These are phyloP conservation scores for Phytophthora fragariae DNA, from an alignment of 352 stramenopile species.

Conservation along the genomic window DNA sequence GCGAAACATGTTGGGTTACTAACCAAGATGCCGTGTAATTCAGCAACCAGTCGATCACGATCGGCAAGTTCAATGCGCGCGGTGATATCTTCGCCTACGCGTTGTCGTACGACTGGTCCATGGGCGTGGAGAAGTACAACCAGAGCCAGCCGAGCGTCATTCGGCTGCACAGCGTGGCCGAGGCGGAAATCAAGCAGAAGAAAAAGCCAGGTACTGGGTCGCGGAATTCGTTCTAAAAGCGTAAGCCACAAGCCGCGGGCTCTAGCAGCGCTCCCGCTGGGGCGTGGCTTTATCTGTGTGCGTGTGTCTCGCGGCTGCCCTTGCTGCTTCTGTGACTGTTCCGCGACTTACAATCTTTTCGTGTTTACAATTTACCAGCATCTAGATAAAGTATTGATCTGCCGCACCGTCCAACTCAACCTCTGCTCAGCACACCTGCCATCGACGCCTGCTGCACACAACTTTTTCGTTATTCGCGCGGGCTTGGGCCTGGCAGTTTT, in stretches of 20 bases:
- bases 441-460: constrained; percentile 6
- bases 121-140: constrained; percentile 92
- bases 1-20: not conserved
- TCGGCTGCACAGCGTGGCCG: constrained; percentile 91
- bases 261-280: constrained; percentile 41
- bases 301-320: constrained; percentile 36
- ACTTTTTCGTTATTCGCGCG: not conserved
- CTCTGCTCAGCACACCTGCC: constrained; percentile 22
- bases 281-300: constrained; percentile 46
- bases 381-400: constrained; percentile 49
- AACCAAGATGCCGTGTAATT: not conserved
- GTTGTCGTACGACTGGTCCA: constrained; percentile 98
- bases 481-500: constrained; percentile 14
- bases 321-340: constrained; percentile 37
- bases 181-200: constrained; percentile 97
- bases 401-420: constrained; percentile 24
- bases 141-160: constrained; percentile 91
- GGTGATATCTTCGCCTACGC: constrained; percentile 97
- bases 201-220: constrained; percentile 87
- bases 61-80: constrained; percentile 93
- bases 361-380: constrained; percentile 31
- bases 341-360: constrained; percentile 33
- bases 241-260: constrained; percentile 42
- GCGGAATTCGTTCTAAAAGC: constrained; percentile 55
- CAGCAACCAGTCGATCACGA: constrained; percentile 90